Percentiles rank a stretch among this genome's conserved stretches.
phyloP scores from a whole-genome alignment of 2,329 filamentous ascomycete species.

The Phialophora chinensis region DNA sequence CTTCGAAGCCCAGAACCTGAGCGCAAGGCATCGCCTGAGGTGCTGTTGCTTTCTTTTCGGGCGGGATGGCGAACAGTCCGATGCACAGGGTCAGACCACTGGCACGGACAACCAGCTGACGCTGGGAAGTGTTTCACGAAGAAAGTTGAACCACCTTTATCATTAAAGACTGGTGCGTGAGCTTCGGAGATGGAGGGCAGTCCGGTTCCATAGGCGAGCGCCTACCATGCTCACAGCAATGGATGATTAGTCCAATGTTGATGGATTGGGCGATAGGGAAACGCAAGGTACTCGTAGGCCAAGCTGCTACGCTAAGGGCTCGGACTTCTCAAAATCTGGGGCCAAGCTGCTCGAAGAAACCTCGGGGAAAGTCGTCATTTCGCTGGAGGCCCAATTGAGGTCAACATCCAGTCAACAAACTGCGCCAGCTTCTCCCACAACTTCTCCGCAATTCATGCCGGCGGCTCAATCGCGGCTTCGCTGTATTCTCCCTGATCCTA shows the following conservation, averaged over 20 bases:
- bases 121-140: background rate
- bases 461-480: conserved; percentile 3
- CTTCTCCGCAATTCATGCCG: conserved; percentile 29
- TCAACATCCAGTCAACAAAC: background rate
- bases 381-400: background rate
- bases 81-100: background rate
- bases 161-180: background rate
- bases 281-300: background rate
- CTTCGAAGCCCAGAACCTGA: background rate
- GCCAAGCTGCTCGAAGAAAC: conserved; percentile 9
- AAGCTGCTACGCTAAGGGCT: no score
- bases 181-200: background rate
- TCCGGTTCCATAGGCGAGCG: background rate
- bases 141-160: background rate
- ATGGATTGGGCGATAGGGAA: background rate
- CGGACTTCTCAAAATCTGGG: conserved; percentile 20
- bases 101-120: background rate
- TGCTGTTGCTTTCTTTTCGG: background rate
- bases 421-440: conserved; percentile 5
- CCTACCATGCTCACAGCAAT: background rate
- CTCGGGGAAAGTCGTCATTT: conserved; percentile 9
- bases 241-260: background rate
- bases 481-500: background rate
- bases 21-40: background rate
- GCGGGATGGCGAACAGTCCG: background rate